Evolutionary conservation across 768 basidiomycete species (phyloP), one percentile per base, ranked within the genome.

Genomic region (Asterophora parasitica): DNA sequence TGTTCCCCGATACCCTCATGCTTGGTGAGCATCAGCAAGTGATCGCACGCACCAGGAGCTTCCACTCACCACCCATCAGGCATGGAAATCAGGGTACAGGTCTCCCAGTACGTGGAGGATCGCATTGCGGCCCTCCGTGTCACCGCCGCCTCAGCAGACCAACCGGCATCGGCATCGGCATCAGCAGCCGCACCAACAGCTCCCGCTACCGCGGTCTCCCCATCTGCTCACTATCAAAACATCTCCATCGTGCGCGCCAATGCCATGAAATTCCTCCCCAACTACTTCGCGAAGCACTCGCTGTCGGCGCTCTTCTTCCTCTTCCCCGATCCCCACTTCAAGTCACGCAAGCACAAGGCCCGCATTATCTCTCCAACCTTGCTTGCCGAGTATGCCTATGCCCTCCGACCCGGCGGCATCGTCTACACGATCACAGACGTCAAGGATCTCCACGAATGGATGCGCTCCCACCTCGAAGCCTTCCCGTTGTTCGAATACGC

Each of bases 281-380:
- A 98, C 67, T 97, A 92, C 67, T 96, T 99, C 66, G 62, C 76
- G 17, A 93, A 94, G 62, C 84, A 84, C 48, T 95, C 95, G 53
- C 75, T 99, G 31, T 85, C 88, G 15, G 84, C 95, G 40, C 75
- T 99, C 42, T 99, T 99, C 71, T 98, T 99, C 74, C 79, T 98
- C 49, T 99, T 98, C 69, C 96, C 96, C 34, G 96, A 99, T 67
- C 96, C 96, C 0, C 96, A 98, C 65, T 99, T 99, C 79, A 98
- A 99, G 66, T 77, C 81, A 7, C 84, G 94, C 58, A 99, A 99
- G 66, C 95, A 98, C 75, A 99, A 99, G 71, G 95, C 95, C 1
- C 85, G 96, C 61, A 98, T 98, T 63, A 94, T 98, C 62, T 96
- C 94, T 44, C 89, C 92, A 5, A 94, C 95, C n/a, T 77, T 99